These are phyloP conservation scores for Hysterium pulicare DNA, from an alignment of 2,329 filamentous ascomycete genomes.

Conservation along the genomic window DNA sequence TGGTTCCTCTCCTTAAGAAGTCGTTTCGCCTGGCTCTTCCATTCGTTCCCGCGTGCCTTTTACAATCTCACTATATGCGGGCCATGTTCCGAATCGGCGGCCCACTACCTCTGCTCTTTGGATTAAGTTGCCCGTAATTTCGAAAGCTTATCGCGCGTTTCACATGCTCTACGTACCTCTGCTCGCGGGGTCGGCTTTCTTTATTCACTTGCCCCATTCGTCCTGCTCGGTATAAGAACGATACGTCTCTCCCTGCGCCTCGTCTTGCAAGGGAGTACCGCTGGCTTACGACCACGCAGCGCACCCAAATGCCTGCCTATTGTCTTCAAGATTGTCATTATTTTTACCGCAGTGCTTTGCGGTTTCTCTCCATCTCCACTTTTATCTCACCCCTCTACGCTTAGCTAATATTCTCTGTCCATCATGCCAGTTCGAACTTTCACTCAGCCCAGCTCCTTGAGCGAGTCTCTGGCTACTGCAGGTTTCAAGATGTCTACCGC, in stretches of 20 bases:
- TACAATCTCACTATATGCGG: conserved; percentile 19
- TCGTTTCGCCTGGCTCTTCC: conserved; percentile 25
- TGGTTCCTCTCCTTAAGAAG: conserved; percentile 7
- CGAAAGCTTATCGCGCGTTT: conserved; percentile 26
- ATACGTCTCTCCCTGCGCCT: conserved; percentile 13
- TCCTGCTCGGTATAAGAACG: conserved; percentile 32
- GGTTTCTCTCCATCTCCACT: conserved; percentile 79
- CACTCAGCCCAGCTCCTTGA: conserved; percentile 68
- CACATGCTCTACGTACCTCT: conserved; percentile 27
- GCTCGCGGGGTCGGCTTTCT: conserved; percentile 14
- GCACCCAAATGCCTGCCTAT: conserved; percentile 71
- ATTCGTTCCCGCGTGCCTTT: neutral
- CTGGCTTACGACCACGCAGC: conserved; percentile 16
- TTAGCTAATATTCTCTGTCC: conserved; percentile 54
- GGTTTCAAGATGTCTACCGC: conserved; percentile 35
- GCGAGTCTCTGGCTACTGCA: conserved; percentile 59
- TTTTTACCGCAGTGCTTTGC: conserved; percentile 86
- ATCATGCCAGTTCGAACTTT: conserved; percentile 68
- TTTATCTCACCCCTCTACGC: conserved; percentile 72
- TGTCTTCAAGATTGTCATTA: conserved; percentile 87
- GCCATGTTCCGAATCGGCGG: conserved; percentile 32
- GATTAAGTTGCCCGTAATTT: conserved; percentile 24
- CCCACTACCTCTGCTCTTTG: conserved; percentile 24
- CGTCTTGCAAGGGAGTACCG: conserved; percentile 13
- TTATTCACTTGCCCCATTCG: conserved; percentile 28